phyloP scores from a whole-genome alignment of 78 protist genomes.

The Salpingoeca rosetta region DNA sequence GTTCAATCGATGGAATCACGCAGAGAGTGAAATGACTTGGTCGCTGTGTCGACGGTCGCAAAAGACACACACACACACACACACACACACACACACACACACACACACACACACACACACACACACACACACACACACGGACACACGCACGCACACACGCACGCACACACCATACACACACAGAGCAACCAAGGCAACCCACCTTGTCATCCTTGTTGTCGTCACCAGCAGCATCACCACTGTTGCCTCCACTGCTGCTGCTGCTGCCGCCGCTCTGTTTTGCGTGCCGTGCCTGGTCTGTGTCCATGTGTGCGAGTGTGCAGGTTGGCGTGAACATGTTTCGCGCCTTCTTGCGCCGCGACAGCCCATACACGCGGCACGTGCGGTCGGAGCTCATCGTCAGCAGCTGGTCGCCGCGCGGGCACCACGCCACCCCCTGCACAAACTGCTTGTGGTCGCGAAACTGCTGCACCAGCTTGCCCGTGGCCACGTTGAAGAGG shows the following conservation, averaged over 20 bases:
- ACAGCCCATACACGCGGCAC: neutral
- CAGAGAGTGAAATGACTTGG: too few relatives aligned
- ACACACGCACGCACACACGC: too few relatives aligned
- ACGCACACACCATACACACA: too few relatives aligned
- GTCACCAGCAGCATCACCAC: neutral
- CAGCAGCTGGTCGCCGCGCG: slow-evolving; percentile 10
- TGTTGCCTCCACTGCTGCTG: neutral
- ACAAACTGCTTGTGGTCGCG: slow-evolving; percentile 42
- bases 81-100: too few relatives aligned
- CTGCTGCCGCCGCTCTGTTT: neutral
- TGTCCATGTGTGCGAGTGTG: neutral
- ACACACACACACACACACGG: too few relatives aligned
- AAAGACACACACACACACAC: too few relatives aligned
- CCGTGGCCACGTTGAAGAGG: slow-evolving; percentile 19
- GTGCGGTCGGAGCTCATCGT: slow-evolving; percentile 40
- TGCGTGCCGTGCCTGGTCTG: neutral
- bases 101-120: too few relatives aligned
- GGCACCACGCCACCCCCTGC: slow-evolving; percentile 55
- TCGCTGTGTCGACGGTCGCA: too few relatives aligned
- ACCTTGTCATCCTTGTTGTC: too few relatives aligned
- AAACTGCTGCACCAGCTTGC: slow-evolving; percentile 1
- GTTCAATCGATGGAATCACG: too few relatives aligned
- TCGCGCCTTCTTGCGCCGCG: neutral
- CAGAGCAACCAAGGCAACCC: too few relatives aligned
- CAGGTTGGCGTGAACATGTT: neutral